A percentile compares a stretch with the other conserved stretches of the same genome.
phyloP scores from a whole-genome alignment of 331 rosid genomes.

The Ulmus americana region DNA sequence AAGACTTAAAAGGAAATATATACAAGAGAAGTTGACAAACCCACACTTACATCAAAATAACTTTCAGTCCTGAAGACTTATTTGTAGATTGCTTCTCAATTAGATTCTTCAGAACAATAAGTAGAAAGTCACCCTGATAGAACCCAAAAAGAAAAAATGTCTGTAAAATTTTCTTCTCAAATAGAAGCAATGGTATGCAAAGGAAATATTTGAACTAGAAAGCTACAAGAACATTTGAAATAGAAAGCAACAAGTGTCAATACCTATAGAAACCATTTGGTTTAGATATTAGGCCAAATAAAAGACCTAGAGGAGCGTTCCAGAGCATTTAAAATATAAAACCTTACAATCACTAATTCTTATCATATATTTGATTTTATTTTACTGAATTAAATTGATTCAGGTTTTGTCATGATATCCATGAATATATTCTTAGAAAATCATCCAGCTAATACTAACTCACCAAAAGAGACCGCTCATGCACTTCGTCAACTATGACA shows the following conservation, averaged over 20 bases:
- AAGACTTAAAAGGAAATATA: conserved; percentile 1
- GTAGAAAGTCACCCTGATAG: conserved; percentile 83
- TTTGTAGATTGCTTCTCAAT: conserved; percentile 63
- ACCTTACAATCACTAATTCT: not conserved
- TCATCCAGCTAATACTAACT: conserved; percentile 33
- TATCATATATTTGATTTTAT: not conserved
- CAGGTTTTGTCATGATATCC: not conserved
- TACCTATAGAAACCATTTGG: not conserved
- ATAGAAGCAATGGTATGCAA: not conserved
- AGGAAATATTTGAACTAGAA: too few relatives aligned
- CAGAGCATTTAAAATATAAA: not conserved
- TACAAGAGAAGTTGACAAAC: conserved; percentile 14
- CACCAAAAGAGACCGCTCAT: conserved; percentile 91
- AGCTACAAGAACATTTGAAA: too few relatives aligned
- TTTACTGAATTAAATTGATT: conserved; percentile 12
- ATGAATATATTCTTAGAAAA: conserved; percentile 5
- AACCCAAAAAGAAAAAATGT: not conserved
- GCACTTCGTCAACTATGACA: conserved; percentile 94
- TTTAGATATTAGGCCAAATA: not conserved
- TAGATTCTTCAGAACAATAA: conserved; percentile 72
- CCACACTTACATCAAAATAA: conserved; percentile 73
- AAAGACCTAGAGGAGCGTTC: not conserved
- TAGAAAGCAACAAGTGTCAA: too few relatives aligned
- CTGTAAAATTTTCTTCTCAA: not conserved
- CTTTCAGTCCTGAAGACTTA: conserved; percentile 55